Percentiles rank a stretch among this genome's conserved stretches.
Conservation (phyloP, 768 basidiomycete genomes). For the Phylloporus scabripes region DNA sequence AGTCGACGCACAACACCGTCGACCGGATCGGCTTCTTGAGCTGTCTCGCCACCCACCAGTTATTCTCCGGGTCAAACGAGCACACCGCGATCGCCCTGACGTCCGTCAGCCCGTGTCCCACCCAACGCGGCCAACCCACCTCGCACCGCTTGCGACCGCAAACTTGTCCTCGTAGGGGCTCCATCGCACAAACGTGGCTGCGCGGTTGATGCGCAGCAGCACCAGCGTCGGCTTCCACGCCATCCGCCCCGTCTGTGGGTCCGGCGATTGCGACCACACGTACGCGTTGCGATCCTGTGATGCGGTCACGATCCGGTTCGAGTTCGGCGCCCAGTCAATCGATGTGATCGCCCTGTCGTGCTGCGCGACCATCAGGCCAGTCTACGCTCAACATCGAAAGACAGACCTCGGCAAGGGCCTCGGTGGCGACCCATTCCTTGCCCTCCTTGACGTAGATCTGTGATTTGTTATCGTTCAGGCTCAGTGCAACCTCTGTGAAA, state of each 20-base stretch:
- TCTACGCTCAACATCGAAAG: not conserved
- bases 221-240: slow-evolving; percentile 98
- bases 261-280: slow-evolving; percentile 86
- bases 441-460: slow-evolving; percentile 71
- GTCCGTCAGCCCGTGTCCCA: not conserved
- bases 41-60: slow-evolving; percentile 98
- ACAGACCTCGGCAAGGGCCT: slow-evolving; percentile 79
- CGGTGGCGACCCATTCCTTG: slow-evolving; percentile 61
- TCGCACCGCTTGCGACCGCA: slow-evolving; percentile 93
- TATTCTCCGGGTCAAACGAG: slow-evolving; percentile 94
- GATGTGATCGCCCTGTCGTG: slow-evolving; percentile 98
- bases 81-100: slow-evolving; percentile 88
- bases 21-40: slow-evolving; percentile 97
- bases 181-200: slow-evolving; percentile 94
- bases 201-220: slow-evolving; percentile 88
- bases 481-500: slow-evolving; percentile 76
- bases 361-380: slow-evolving; percentile 26
- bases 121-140: slow-evolving; percentile 40
- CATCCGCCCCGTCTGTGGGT: slow-evolving; percentile 62
- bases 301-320: slow-evolving; percentile 96
- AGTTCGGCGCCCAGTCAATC: slow-evolving; percentile 96
- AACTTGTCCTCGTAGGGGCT: slow-evolving; percentile 98
- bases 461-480: slow-evolving; percentile 85
- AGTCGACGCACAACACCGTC: slow-evolving; percentile 90
- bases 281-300: slow-evolving; percentile 99